Conservation (phyloP, 2,329 filamentous ascomycete genomes). For the Pseudomassariella vexata region DNA sequence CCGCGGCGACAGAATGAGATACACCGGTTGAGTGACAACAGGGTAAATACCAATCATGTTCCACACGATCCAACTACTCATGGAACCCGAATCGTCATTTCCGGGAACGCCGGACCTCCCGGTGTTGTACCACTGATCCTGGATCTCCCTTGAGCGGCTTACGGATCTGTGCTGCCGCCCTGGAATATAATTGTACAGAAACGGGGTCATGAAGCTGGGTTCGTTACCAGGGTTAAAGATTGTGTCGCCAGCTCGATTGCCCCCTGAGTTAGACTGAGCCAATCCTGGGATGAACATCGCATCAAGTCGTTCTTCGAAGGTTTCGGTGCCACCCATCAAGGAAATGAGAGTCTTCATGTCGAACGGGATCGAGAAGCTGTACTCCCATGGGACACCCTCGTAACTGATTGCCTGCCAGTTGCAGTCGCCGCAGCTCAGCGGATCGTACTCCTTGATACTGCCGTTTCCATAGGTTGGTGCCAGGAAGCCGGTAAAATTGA, state of each 20-base stretch:
- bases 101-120: conserved; percentile 46
- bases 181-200: conserved; percentile 49
- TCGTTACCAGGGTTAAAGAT: conserved; percentile 53
- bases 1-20: conserved; percentile 44
- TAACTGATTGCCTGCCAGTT: conserved; percentile 23
- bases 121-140: conserved; percentile 41
- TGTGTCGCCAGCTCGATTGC: conserved; percentile 34
- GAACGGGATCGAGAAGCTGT: conserved; percentile 52
- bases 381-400: conserved; percentile 32
- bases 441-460: conserved; percentile 37
- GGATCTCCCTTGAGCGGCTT: conserved; percentile 39
- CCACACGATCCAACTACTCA: conserved; percentile 54
- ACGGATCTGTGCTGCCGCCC: conserved; percentile 46
- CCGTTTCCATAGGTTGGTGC: conserved; percentile 46
- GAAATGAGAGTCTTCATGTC: conserved; percentile 49
- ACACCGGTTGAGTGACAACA: conserved; percentile 51
- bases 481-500: conserved; percentile 49
- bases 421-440: conserved; percentile 45
- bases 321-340: conserved; percentile 42
- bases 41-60: conserved; percentile 51
- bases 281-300: conserved; percentile 23
- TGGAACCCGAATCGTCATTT: conserved; percentile 53
- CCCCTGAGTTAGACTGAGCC: conserved; percentile 43
- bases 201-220: conserved; percentile 48
- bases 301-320: conserved; percentile 42